Base-by-base conservation (phyloP, 768 basidiomycete species). In the Phlegmacium glaucopus region DNA sequence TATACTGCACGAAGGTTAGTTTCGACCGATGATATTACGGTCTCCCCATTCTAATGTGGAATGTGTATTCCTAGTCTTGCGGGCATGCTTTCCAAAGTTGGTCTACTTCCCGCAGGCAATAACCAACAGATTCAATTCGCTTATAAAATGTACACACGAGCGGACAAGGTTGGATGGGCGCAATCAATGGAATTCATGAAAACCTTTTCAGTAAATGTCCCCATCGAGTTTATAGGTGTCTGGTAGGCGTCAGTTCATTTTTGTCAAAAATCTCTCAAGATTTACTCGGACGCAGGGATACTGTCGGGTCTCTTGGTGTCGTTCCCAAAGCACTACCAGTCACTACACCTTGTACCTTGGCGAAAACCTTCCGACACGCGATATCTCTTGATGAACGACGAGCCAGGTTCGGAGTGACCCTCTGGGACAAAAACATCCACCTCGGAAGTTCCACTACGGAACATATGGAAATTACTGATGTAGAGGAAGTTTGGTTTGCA, bases 401-500 rank as follows among this genome's bases (percentile, higher is more conserved):
- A 2, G 69, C 77, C 44, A 82, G 81, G 60, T 83, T 83, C 61
- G 77, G 81, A 49, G 70, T 75, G 2, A 78, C 78, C 49, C 57
- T 74, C 1, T 80, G 75, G 74, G 71, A 69, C 70, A 47, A 45
- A 55, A 22, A 28, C 25, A 7, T 22, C 22, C 36, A 30, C 45
- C 13, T 11, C 41, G 26, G 3, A 22, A 10, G 15, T 9, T n/a
- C 15, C n/a, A 51, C 28, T 27, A n/a, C 34, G 40, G 50, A 59
- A 37, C 40, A 49, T 7, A 47, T 44, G 15, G 34, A 42, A 29
- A 39, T 16, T 4, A 75, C 72, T 0, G 65, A 77, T 52, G 64
- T 83, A n/a, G 70, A 78, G 45, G 83, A 87, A 56, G 84, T 87
- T 2, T 86, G 84, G 83, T 85, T 86, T 58, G 66, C 80, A 1